Evolutionary conservation across 2,329 filamentous ascomycete species (phyloP).

Genomic region (Penicillium sp.): DNA sequence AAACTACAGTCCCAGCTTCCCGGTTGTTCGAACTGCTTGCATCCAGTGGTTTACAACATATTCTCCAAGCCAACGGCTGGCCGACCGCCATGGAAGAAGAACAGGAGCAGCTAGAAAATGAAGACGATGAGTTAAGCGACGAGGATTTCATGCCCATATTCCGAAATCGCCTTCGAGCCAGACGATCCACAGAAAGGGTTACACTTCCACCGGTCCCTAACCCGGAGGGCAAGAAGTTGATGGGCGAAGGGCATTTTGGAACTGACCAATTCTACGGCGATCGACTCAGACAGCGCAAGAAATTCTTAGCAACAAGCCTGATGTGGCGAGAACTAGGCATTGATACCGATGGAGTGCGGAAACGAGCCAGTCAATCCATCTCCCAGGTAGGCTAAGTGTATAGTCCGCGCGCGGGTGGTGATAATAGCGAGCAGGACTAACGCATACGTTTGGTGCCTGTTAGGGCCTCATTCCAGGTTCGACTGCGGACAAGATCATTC

Average conservation of each 20-base stretch:
- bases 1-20: slow-evolving; percentile 31
- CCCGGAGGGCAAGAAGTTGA: slow-evolving; percentile 70
- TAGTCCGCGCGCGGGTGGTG: background rate
- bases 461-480: slow-evolving; percentile 75
- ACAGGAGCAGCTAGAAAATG: slow-evolving; percentile 10
- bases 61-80: slow-evolving; percentile 45
- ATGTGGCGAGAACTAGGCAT: slow-evolving; percentile 79
- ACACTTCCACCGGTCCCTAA: slow-evolving; percentile 83
- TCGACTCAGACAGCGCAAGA: slow-evolving; percentile 55
- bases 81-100: slow-evolving; percentile 2
- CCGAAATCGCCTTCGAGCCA: slow-evolving; percentile 49
- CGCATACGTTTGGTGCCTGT: background rate
- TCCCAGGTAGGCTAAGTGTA: slow-evolving; percentile 55
- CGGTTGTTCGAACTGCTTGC: slow-evolving; percentile 57
- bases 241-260: slow-evolving; percentile 81
- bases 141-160: slow-evolving; percentile 28
- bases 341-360: slow-evolving; percentile 57
- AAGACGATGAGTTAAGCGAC: slow-evolving; percentile 32
- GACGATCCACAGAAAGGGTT: slow-evolving; percentile 42
- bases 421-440: background rate
- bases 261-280: slow-evolving; percentile 58
- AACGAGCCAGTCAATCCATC: slow-evolving; percentile 64
- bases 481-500: slow-evolving; percentile 79
- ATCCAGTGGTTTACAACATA: slow-evolving; percentile 52
- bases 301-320: slow-evolving; percentile 64